phyloP scores from a whole-genome alignment of 345 rosid genomes.

The Salix udensis region DNA sequence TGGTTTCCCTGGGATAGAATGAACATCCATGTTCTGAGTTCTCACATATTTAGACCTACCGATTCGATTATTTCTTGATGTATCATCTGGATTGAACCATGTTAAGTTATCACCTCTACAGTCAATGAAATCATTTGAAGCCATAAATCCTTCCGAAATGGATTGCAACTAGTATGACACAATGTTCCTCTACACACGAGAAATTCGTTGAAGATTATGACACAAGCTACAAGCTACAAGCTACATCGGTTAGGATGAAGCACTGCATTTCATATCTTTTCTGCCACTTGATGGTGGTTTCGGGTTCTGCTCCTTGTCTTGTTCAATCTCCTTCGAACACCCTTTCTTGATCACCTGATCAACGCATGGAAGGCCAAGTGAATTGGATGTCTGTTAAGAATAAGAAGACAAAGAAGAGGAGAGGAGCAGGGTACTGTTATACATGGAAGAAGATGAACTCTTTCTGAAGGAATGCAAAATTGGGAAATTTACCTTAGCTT shows the following conservation, averaged over 20 bases:
- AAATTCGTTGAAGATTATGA: neutral
- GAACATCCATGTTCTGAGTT: neutral
- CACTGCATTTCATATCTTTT: constrained; percentile 25
- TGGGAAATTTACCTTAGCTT: constrained; percentile 35
- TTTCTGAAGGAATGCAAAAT: no score
- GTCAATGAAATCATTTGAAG: neutral
- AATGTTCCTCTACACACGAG: neutral
- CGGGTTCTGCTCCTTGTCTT: constrained; percentile 32
- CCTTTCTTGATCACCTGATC: constrained; percentile 42
- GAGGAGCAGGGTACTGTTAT: neutral
- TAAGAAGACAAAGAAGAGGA: neutral
- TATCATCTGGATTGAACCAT: neutral
- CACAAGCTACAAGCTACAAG: neutral
- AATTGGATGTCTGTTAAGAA: neutral
- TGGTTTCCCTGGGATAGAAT: neutral
- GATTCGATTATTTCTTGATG: no score
- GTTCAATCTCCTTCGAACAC: constrained; percentile 26
- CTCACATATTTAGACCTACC: no score
- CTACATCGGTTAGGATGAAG: constrained; percentile 7
- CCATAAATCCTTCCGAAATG: neutral
- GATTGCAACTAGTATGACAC: neutral
- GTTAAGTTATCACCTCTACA: neutral
- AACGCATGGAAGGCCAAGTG: neutral
- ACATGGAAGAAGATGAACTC: neutral
- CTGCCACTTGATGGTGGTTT: constrained; percentile 18